A percentile compares a stretch with the other conserved stretches of the same genome.
phyloP scores from a whole-genome alignment of 805 yeast genomes.

The Soucietia sequanensis region DNA sequence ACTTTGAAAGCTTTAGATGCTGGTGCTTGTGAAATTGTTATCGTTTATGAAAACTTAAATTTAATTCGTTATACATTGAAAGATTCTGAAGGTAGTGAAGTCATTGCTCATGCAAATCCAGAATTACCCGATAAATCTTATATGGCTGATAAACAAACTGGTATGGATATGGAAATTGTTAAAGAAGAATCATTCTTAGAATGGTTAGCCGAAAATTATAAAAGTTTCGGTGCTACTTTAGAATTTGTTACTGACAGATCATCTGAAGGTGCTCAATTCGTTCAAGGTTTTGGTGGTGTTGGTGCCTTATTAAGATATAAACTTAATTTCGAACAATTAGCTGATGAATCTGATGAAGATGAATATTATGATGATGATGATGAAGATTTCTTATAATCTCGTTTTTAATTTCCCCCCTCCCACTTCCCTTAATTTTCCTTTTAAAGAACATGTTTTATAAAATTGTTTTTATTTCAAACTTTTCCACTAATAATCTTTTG shows the following conservation, averaged over 20 bases:
- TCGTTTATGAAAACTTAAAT: conserved; percentile 91
- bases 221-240: conserved; percentile 88
- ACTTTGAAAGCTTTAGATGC: conserved; percentile 94
- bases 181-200: conserved; percentile 85
- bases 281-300: conserved; percentile 97
- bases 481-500: too few relatives aligned
- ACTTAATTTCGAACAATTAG: conserved; percentile 94
- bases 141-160: conserved; percentile 78
- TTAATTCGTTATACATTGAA: conserved; percentile 79
- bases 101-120: conserved; percentile 71
- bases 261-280: conserved; percentile 98
- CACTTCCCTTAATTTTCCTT: too few relatives aligned
- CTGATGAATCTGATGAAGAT: conserved; percentile 79
- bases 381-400: conserved; percentile 38
- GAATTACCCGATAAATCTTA: conserved; percentile 71
- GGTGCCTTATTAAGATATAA: conserved; percentile 96
- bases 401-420: too few relatives aligned
- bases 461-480: too few relatives aligned
- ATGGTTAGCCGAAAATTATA: conserved; percentile 98
- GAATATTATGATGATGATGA: conserved; percentile 79
- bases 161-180: conserved; percentile 86
- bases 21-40: conserved; percentile 92
- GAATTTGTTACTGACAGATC: conserved; percentile 97
- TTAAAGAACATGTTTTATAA: too few relatives aligned
- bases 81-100: conserved; percentile 76